Evolutionary conservation across 331 rosid species (phyloP), one percentile per base, ranked within the genome.

Genomic region (Quercus tomentella): DNA sequence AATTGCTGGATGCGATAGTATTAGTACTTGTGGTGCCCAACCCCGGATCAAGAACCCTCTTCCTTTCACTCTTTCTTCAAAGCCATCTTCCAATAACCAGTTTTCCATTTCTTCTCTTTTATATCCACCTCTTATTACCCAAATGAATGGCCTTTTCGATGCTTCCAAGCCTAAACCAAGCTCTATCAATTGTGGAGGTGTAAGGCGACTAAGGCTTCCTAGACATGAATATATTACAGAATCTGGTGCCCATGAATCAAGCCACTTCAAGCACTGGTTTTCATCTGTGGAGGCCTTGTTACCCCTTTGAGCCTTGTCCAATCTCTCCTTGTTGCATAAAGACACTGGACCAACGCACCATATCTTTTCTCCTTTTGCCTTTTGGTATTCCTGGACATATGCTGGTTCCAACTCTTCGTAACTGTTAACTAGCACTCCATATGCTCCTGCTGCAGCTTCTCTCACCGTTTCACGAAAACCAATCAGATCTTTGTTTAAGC

Each of bases 21-120:
- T 80, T 5, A 82, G 49, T 4, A 84, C 35, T 37, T 89, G 86
- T 35, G 89, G 90, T 7, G 92, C 90, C 92, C 90, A 89, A 7
- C 90, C 90, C 2, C 58, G 45, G 55, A 84, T 79, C 15, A 89
- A 1, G 20, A 88, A 22, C 17, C 90, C 77, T 45, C 75, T 54
- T 2, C 30, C 86, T 17, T 79, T 79, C 7, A 79, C 75, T 25
- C 84, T 67, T 43, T 86, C 84, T 66, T 88, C 92, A 65, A 79
- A 86, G 0, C 76, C 80, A 2, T 79, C 66, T 12, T 76, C 70
- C 30, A 26, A 28, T 4, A 86, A 23, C 90, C 86, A 84, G 1
- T 72, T 89, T 22, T 79, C 79, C 60, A 81, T 11, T 60, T 61
- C 90, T 73, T 80, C 82, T 30, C n/a, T 22, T 5, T 62, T 51